Conservation (phyloP, 2,329 filamentous ascomycete species). For the Penicillium sp. region DNA sequence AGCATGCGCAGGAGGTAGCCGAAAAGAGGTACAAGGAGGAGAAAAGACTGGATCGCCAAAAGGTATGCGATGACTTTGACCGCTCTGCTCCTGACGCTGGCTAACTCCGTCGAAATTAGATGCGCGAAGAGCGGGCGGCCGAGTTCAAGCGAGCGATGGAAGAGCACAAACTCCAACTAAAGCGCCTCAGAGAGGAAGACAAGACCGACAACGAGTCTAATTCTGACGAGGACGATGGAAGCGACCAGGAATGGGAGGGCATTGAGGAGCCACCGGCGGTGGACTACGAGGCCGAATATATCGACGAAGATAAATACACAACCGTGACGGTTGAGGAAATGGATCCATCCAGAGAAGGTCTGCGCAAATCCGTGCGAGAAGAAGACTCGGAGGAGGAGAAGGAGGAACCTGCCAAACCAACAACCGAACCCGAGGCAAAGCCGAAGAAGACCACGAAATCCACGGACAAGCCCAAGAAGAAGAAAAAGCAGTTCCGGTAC, state of each 20-base stretch:
- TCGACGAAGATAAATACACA: conserved; percentile 93
- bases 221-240: conserved; percentile 28
- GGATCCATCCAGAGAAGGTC: conserved; percentile 68
- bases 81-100: background rate
- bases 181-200: conserved; percentile 52
- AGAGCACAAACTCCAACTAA: conserved; percentile 66
- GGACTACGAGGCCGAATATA: conserved; percentile 85
- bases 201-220: conserved; percentile 20
- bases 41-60: conserved; percentile 65
- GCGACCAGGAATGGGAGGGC: conserved; percentile 60
- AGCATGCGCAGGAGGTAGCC: conserved; percentile 77
- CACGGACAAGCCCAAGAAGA: conserved; percentile 62
- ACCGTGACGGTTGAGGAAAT: conserved; percentile 92
- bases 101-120: conserved; percentile 47
- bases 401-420: conserved; percentile 22
- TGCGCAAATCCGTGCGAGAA: conserved; percentile 52
- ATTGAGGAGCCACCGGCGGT: conserved; percentile 54
- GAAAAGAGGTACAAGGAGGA: conserved; percentile 73
- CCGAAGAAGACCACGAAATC: conserved; percentile 48
- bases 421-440: conserved; percentile 26
- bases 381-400: conserved; percentile 27
- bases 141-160: conserved; percentile 79
- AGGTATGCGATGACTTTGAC: conserved; percentile 52
- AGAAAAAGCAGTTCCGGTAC: conserved; percentile 89
- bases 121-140: conserved; percentile 75